Conservation (phyloP, 2,329 filamentous ascomycete species). For the Cadophora luteo-olivacea region DNA sequence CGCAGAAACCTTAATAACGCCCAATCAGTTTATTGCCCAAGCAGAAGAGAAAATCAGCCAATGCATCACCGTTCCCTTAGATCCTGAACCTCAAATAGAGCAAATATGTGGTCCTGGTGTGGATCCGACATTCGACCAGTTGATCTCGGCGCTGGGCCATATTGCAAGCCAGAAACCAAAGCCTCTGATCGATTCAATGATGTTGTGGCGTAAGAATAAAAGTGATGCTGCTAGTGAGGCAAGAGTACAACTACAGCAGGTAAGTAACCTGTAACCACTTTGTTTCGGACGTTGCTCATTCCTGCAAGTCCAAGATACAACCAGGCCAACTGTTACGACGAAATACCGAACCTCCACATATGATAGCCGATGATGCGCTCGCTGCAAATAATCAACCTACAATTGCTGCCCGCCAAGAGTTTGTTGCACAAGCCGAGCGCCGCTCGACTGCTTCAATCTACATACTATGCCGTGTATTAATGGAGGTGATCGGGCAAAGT, state of each 20-base stretch:
- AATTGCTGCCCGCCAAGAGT: constrained; percentile 65
- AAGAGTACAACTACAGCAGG: constrained; percentile 62
- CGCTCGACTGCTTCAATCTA: constrained; percentile 95
- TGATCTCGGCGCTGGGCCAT: constrained; percentile 90
- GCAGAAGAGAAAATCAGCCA: constrained; percentile 96
- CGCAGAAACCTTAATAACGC: constrained; percentile 44
- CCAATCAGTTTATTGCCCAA: constrained; percentile 80
- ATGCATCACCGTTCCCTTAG: constrained; percentile 80
- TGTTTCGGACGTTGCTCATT: constrained; percentile 14
- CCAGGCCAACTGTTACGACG: constrained; percentile 61
- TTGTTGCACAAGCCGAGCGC: constrained; percentile 80
- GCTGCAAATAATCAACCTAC: constrained; percentile 35
- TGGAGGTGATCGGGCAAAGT: constrained; percentile 93
- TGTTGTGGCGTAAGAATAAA: constrained; percentile 97
- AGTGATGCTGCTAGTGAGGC: constrained; percentile 84
- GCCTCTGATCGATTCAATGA: constrained; percentile 93
- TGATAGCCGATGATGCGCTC: constrained; percentile 34
- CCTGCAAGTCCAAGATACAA: constrained; percentile 34
- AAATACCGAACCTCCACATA: constrained; percentile 71
- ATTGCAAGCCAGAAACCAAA: constrained; percentile 95
- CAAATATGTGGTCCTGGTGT: constrained; percentile 88
- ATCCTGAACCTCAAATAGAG: constrained; percentile 85
- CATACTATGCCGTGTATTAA: constrained; percentile 89
- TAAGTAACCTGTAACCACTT: constrained; percentile 21
- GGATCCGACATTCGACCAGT: constrained; percentile 89